Percentiles rank a stretch among this genome's conserved stretches.
These are phyloP conservation scores for Auxenochlorella protothecoides DNA, from an alignment of 139 green algal species.

Conservation along the genomic window DNA sequence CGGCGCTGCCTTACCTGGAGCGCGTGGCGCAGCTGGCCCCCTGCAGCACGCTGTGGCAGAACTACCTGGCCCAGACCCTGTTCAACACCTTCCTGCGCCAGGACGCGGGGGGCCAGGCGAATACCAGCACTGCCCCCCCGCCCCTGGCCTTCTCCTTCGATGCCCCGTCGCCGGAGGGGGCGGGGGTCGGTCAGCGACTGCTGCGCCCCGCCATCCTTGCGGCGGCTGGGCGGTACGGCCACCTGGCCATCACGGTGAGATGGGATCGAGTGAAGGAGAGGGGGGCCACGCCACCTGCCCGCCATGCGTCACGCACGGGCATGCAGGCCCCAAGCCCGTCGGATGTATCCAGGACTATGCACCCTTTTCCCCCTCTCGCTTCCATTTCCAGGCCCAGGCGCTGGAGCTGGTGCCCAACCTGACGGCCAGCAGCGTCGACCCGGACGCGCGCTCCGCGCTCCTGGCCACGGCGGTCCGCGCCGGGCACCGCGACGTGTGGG, in stretches of 20 bases:
- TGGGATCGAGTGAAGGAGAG: not conserved
- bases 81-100: not conserved
- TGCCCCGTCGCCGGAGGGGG: not conserved
- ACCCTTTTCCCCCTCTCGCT: no score
- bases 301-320: not conserved
- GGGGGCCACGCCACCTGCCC: not conserved
- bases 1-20: conserved; percentile 20
- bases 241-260: not conserved
- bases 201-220: conserved; percentile 28
- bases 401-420: not conserved
- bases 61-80: not conserved
- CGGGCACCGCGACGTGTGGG: conserved; percentile 3
- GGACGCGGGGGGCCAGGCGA: conserved; percentile 4
- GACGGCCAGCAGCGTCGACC: conserved; percentile 7
- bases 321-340: no score
- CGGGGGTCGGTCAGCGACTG: conserved; percentile 1
- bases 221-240: conserved; percentile 16
- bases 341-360: no score
- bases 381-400: not conserved
- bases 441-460: conserved; percentile 35
- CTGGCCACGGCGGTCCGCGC: conserved; percentile 11
- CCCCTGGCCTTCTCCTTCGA: conserved; percentile 4
- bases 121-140: not conserved
- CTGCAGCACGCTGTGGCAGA: conserved; percentile 4
- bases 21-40: conserved; percentile 14